Evolutionary conservation across 73 alveolate genomes (phyloP), one percentile per base, ranked within the genome.

Genomic region (Diophrys sp.): DNA sequence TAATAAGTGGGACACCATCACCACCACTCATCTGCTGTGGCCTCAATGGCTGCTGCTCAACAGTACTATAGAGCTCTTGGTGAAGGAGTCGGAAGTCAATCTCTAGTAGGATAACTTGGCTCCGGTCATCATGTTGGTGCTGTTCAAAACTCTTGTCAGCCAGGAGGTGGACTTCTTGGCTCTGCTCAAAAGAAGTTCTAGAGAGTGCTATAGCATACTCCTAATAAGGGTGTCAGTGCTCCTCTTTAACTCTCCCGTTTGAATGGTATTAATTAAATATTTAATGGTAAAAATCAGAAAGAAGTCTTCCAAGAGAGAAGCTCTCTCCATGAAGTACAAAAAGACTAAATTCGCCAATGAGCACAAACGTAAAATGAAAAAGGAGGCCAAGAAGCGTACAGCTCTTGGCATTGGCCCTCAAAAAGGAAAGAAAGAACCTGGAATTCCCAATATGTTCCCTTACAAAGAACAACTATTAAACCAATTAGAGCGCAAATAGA

Each of bases 401-500:
- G 62, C 62, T 18, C 18, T 29, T 5, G 33, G 54, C 28, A 34
- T 34, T 2, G 79, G 32, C 14, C 54, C 56, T 24, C 29, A 71
- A 23, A 33, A 54, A 23, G 32, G 23, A 74, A 88, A 82, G 71
- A 88, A 75, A 83, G 86, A 70, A 28, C 68, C 93, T 31, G 87
- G 89, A 56, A 62, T 88, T 66, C 97, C 97, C 33, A 91, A 91
- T 70, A 44, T 91, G 57, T 78, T 83, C 74, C 93, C 91, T 23
- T 33, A 32, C 82, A 80, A 84, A 78, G 78, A 80, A 70, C 73
- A 88, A 77, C 76, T 81, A 87, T 78, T 88, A 25, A 82, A 67
- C 80, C 71, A 29, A 80, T 79, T 67, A 77, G 93, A 91, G 89
- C 55, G 89, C 53, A 84, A 88, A 77, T 74, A 88, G 76, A 83